Evolutionary conservation across 257 asterid species (phyloP).

Genomic region (Solanum neorickii): DNA sequence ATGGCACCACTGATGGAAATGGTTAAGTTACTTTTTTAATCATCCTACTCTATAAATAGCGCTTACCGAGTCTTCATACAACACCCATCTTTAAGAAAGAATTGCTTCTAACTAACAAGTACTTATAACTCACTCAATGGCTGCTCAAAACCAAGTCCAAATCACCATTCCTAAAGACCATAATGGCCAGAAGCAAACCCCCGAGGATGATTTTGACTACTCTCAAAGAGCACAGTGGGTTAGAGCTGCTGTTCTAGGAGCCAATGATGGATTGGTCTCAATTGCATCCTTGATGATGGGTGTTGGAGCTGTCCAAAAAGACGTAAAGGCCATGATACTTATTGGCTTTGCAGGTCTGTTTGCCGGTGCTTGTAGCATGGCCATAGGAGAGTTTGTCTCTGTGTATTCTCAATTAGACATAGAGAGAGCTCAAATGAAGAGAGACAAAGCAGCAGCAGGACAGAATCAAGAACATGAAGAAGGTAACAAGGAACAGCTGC

Average conservation of each 20-base stretch:
- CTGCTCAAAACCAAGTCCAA: background rate
- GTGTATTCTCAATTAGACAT: background rate
- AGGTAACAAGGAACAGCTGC: background rate
- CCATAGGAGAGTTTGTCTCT: background rate
- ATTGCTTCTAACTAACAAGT: background rate
- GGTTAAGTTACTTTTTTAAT: background rate
- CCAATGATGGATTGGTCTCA: background rate
- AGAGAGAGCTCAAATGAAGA: background rate
- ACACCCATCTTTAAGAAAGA: background rate
- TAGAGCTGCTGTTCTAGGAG: slow-evolving; percentile 27
- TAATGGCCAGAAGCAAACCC: background rate
- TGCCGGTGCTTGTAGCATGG: slow-evolving; percentile 27
- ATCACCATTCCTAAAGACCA: background rate
- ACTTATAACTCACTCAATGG: background rate
- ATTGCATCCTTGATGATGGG: background rate
- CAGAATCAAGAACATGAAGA: background rate
- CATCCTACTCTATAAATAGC: background rate
- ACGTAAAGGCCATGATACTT: slow-evolving; percentile 36
- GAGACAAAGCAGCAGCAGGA: background rate
- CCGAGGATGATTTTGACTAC: slow-evolving; percentile 29
- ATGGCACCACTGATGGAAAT: background rate
- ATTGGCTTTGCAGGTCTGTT: slow-evolving; percentile 45
- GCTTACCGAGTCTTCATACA: background rate
- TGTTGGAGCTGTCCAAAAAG: slow-evolving; percentile 20
- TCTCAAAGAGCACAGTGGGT: slow-evolving; percentile 11